Percentiles rank a stretch among this genome's conserved stretches.
These are phyloP conservation scores for Exserohilum rostratum DNA, from an alignment of 2,329 filamentous ascomycete species.

Conservation along the genomic window DNA sequence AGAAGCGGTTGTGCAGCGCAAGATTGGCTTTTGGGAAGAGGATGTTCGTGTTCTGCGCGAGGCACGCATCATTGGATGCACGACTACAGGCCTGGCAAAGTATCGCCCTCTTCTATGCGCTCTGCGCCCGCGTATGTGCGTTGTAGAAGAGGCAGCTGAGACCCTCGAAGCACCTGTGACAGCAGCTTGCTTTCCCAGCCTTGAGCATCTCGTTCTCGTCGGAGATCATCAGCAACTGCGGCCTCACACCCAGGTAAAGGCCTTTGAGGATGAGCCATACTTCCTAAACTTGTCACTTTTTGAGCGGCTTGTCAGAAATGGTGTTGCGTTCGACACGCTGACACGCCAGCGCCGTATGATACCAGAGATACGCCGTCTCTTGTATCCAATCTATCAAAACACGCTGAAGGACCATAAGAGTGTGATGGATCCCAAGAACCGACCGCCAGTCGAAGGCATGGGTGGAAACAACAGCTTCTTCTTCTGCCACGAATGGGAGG, in stretches of 20 bases:
- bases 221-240: slow-evolving; percentile 83
- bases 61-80: slow-evolving; percentile 68
- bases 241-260: slow-evolving; percentile 68
- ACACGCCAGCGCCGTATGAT: slow-evolving; percentile 74
- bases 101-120: slow-evolving; percentile 73
- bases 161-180: slow-evolving; percentile 69
- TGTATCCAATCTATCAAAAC: slow-evolving; percentile 66
- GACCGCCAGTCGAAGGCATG: slow-evolving; percentile 66
- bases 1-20: slow-evolving; percentile 58
- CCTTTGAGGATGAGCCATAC: slow-evolving; percentile 66
- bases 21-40: slow-evolving; percentile 64
- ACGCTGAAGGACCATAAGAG: slow-evolving; percentile 63
- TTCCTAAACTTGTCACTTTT: slow-evolving; percentile 78
- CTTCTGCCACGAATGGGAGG: slow-evolving; percentile 69
- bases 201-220: slow-evolving; percentile 71
- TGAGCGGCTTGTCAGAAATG: slow-evolving; percentile 73
- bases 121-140: slow-evolving; percentile 68
- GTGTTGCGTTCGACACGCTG: slow-evolving; percentile 68
- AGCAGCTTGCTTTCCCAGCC: slow-evolving; percentile 64
- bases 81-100: slow-evolving; percentile 81
- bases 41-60: slow-evolving; percentile 54
- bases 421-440: slow-evolving; percentile 55
- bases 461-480: slow-evolving; percentile 65
- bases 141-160: slow-evolving; percentile 83
- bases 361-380: slow-evolving; percentile 67